Conservation (phyloP, 768 basidiomycete genomes). For the Amanita rimosa region DNA sequence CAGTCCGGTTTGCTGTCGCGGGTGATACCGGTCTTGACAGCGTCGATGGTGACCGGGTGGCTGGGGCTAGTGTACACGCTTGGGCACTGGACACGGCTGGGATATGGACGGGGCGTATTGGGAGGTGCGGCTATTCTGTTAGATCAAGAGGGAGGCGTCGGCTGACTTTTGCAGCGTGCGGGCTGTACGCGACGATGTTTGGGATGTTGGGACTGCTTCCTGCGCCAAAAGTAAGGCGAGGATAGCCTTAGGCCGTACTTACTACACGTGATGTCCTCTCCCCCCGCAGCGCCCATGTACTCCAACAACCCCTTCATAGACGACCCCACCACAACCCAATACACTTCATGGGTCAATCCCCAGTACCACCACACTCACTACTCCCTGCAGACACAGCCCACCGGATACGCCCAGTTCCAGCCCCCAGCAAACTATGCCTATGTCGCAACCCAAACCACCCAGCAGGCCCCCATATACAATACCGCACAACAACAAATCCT, state of each 20-base stretch:
- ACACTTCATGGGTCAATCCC: slow-evolving; percentile 25
- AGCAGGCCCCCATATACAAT: slow-evolving; percentile 21
- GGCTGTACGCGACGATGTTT: slow-evolving; percentile 57
- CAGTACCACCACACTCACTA: slow-evolving; percentile 15
- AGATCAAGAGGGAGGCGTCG: not conserved
- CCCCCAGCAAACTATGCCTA: slow-evolving; percentile 34
- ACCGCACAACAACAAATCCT: slow-evolving; percentile 38
- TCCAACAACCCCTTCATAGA: slow-evolving; percentile 64
- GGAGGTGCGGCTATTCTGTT: slow-evolving; percentile 35
- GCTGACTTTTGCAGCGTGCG: slow-evolving; percentile 37
- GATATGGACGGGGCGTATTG: slow-evolving; percentile 50
- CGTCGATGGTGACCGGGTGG: slow-evolving; percentile 63
- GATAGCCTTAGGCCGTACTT: not conserved
- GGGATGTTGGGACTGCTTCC: slow-evolving; percentile 70
- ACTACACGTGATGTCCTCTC: slow-evolving; percentile 1
- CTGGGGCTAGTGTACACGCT: slow-evolving; percentile 48
- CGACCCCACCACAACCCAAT: slow-evolving; percentile 27
- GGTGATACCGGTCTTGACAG: slow-evolving; percentile 60
- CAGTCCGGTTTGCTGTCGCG: slow-evolving; percentile 57
- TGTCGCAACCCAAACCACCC: slow-evolving; percentile 18
- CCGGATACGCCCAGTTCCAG: slow-evolving; percentile 22
- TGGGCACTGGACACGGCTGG: slow-evolving; percentile 56
- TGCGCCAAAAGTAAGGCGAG: slow-evolving; percentile 36
- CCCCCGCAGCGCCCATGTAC: slow-evolving; percentile 23
- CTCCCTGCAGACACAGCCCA: slow-evolving; percentile 3